Base-by-base conservation (phyloP, 306 rosid genomes). In the Trifolium repens region DNA sequence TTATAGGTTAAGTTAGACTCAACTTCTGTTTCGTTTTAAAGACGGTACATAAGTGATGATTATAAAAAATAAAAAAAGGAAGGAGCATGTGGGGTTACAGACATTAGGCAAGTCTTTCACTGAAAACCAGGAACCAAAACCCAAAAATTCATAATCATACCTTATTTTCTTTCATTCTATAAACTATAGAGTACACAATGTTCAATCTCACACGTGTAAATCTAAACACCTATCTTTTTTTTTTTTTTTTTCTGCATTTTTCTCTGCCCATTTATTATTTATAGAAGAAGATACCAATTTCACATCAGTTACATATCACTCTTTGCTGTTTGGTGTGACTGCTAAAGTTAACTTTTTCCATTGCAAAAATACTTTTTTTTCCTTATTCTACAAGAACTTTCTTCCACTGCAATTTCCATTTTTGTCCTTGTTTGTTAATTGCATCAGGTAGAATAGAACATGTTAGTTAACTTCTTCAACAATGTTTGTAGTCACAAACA, bases 71-170 rank as follows among this genome's bases (percentile, higher is more conserved):
- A 63, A 67, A 70, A 69, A 22, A 76, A 24, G 71, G 57, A 64
- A 72, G 75, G 15, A 84, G 76, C 91, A 87, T 86, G 97, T 88
- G 94, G 91, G 92, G 89, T 55, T 85, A 35, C 32, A 72, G 86
- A 82, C 79, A 12, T 68, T 68, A 49, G 57, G 22, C 85, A 77
- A 76, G 73, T 37, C 67, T 79, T 76, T 88, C 96, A 87, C 93
- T 85, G 93, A 91, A 90, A 86, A 85, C 88, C 91, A 81, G 92
- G 96, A 78, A 81, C 74, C 75, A 83, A 76, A 78, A 81, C 74
- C 74, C 75, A 83, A 76, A 77, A 77, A 68, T 82, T 81, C 71
- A 66, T 54, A 60, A 67, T 67, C 72, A 67, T 67, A 65, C 78
- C 12, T 32, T 61, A 15, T n/a, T 59, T 75, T 76, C 69, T 63